Percentiles rank a stretch among this genome's conserved stretches.
These are phyloP conservation scores for Alnus rubra DNA, from an alignment of 306 rosid genomes.

Conservation along the genomic window DNA sequence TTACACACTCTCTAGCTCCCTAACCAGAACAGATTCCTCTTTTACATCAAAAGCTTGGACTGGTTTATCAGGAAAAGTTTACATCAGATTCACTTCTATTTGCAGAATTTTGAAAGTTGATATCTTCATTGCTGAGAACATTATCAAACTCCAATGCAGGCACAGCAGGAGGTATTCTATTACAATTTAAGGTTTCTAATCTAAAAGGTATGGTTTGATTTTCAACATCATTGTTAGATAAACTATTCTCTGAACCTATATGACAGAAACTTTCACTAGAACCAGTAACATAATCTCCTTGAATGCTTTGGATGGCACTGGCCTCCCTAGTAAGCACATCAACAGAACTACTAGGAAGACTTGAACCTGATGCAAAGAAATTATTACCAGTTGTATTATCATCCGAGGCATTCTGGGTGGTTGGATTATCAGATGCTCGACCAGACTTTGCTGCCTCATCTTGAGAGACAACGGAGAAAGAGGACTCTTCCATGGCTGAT, in stretches of 20 bases:
- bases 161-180: constrained; percentile 35
- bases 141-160: constrained; percentile 36
- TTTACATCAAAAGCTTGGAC: constrained; percentile 51
- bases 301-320: constrained; percentile 37
- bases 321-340: constrained; percentile 39
- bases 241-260: constrained; percentile 34
- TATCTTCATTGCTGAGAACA: constrained; percentile 37
- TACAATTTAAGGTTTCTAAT: constrained; percentile 42
- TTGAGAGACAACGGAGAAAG: constrained; percentile 47
- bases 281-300: constrained; percentile 38
- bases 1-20: constrained; percentile 45
- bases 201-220: constrained; percentile 36
- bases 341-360: constrained; percentile 36
- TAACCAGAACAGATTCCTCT: constrained; percentile 41
- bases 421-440: constrained; percentile 34
- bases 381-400: constrained; percentile 39
- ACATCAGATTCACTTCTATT: constrained; percentile 35
- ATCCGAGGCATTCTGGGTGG: constrained; percentile 34
- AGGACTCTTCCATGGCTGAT: constrained; percentile 40
- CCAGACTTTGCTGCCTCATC: constrained; percentile 38
- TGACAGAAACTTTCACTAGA: constrained; percentile 34
- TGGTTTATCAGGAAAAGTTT: constrained; percentile 43
- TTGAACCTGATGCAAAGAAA: constrained; percentile 44
- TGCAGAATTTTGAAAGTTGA: constrained; percentile 26
- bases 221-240: constrained; percentile 36